Evolutionary conservation across 169 alveolate genomes (phyloP), one percentile per base, ranked within the genome.

Genomic region (Eimeria falciformis): DNA sequence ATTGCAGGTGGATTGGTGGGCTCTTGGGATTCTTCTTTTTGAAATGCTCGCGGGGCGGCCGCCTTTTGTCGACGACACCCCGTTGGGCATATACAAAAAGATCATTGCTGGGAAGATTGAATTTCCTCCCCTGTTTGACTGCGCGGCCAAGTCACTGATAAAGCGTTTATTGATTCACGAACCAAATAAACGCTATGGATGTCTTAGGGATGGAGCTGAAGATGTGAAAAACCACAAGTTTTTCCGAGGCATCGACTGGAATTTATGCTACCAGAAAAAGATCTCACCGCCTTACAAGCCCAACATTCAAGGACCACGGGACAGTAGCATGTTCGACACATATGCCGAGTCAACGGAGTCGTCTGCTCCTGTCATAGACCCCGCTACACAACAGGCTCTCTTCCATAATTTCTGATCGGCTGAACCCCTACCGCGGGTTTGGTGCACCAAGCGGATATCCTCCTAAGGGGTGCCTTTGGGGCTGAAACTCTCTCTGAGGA

Each of bases 1-100:
- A 58, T 95, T 97, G 91, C 95, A 97, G 18, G 98, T 97, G n/a
- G 99, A 99, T 92, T 98, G 99, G 99, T 99, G 99, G 99, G 98
- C 99, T 25, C 96, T 98, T 56, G 99, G 99, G 0, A 98, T 97
- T 23, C 95, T 98, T 55, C 97, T 98, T 7, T 98, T 97, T 91
- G 99, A 98, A 95, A 98, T 98, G 99, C 96, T 98, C 58, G 99
- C 98, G 50, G 99, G 99, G 17, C 98, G 97, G 89, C 99, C 99
- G 73, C 99, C 99, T 40, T 98, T 98, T 95, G 97, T 97, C 95
- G 99, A 98, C 94, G 99, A 98, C 93, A 99, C 97, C 91, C 99
- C 99, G 21, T 73, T 98, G 96, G 97, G 98, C 65, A 98, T 98
- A 81, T 98, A 98, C 95, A 97, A 98, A 93, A 98, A 98, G 93